Percentiles rank a stretch among this genome's conserved stretches.
Conservation (phyloP, 2,329 filamentous ascomycete genomes). For the Davidsoniella eucalypti region DNA sequence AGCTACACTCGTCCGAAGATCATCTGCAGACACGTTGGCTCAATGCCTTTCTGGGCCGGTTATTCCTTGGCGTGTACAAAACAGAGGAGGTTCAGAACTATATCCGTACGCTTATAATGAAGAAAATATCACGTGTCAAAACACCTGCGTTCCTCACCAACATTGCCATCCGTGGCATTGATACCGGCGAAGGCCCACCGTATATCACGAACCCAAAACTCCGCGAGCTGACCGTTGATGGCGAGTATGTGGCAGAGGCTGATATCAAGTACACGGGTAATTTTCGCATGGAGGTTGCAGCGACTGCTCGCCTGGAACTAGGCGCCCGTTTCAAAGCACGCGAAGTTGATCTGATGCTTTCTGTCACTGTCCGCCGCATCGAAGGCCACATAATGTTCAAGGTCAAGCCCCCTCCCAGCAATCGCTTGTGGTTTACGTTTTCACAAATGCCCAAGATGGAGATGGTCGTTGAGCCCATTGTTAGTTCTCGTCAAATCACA, state of each 20-base stretch:
- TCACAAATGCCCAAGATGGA: constrained; percentile 88
- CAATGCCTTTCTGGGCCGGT: constrained; percentile 73
- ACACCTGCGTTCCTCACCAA: constrained; percentile 80
- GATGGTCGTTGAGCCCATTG: constrained; percentile 85
- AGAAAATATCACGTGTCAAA: constrained; percentile 89
- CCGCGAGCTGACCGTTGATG: constrained; percentile 79
- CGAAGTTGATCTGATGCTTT: constrained; percentile 77
- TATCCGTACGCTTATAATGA: constrained; percentile 73
- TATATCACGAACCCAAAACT: constrained; percentile 78
- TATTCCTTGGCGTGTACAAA: constrained; percentile 79
- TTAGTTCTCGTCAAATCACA: constrained; percentile 88
- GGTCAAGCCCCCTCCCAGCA: constrained; percentile 89
- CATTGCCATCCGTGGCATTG: constrained; percentile 65
- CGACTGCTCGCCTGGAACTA: constrained; percentile 83
- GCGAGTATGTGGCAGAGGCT: constrained; percentile 72
- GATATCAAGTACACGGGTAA: constrained; percentile 82
- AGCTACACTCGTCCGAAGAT: constrained; percentile 80
- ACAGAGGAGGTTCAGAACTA: constrained; percentile 66
- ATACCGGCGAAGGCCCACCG: constrained; percentile 74
- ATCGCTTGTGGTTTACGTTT: constrained; percentile 91
- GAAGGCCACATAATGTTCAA: constrained; percentile 74
- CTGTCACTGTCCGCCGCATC: constrained; percentile 67
- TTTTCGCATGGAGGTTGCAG: constrained; percentile 75
- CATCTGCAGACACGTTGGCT: constrained; percentile 84
- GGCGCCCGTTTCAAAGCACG: constrained; percentile 76